phyloP scores from a whole-genome alignment of 176 grass and related monocot genomes.

The Musa troglodytarum region DNA sequence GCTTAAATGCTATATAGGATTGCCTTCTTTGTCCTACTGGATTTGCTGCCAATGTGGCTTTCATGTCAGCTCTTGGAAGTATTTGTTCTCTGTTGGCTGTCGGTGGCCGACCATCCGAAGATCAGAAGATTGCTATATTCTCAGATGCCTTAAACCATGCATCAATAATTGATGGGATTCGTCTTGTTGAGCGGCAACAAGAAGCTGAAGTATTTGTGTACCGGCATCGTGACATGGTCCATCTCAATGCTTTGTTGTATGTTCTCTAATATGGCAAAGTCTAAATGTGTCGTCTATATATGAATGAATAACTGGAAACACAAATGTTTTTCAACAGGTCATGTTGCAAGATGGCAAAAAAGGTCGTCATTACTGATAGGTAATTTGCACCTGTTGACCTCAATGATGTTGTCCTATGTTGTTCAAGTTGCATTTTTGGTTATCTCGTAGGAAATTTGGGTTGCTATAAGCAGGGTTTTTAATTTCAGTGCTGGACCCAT shows the following conservation, averaged over 20 bases:
- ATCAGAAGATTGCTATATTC: conserved; percentile 61
- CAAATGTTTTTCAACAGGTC: conserved; percentile 31
- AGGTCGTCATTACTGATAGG: conserved; percentile 92
- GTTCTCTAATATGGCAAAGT: conserved; percentile 11
- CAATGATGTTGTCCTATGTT: conserved; percentile 2
- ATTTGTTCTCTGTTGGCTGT: conserved; percentile 46
- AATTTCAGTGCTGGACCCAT: background rate
- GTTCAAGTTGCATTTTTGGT: conserved; percentile 10
- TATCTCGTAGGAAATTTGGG: conserved; percentile 1
- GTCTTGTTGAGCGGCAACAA: conserved; percentile 47
- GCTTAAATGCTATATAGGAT: conserved; percentile 35
- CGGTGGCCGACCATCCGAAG: conserved; percentile 29
- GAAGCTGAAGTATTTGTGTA: conserved; percentile 70
- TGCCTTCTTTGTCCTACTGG: conserved; percentile 86
- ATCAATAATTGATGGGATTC: conserved; percentile 88
- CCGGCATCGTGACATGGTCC: conserved; percentile 63
- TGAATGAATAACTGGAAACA: background rate
- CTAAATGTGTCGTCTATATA: background rate
- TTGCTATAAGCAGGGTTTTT: background rate
- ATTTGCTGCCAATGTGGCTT: conserved; percentile 80
- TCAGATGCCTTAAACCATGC: conserved; percentile 91
- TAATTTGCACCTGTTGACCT: conserved; percentile 18
- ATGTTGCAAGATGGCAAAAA: conserved; percentile 57
- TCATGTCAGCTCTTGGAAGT: conserved; percentile 64
- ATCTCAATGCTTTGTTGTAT: conserved; percentile 81